phyloP scores from a whole-genome alignment of 2,329 filamentous ascomycete species.

The Fusarium proliferatum region DNA sequence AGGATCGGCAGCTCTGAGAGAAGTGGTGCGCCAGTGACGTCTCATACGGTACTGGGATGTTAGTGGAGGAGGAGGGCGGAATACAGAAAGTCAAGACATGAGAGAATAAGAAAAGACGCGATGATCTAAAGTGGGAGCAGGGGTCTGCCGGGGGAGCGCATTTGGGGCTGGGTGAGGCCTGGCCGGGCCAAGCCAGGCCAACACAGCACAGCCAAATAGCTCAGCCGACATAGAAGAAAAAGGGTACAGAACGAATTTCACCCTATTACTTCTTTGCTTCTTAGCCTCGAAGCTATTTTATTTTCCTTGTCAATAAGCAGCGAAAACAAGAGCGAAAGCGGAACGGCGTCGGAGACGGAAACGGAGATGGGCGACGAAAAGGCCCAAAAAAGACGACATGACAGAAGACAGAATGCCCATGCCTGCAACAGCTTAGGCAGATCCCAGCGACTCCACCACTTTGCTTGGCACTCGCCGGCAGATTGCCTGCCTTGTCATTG shows the following conservation, averaged over 20 bases:
- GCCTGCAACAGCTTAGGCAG: slow-evolving; percentile 24
- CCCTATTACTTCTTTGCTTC: neutral
- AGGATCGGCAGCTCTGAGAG: slow-evolving; percentile 39
- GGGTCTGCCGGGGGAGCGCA: slow-evolving; percentile 18
- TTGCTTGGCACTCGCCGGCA: slow-evolving; percentile 28
- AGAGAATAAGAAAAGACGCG: slow-evolving; percentile 19
- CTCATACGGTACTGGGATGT: slow-evolving; percentile 38
- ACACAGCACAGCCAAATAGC: slow-evolving; percentile 4
- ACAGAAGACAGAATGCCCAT: slow-evolving; percentile 21
- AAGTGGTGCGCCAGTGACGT: slow-evolving; percentile 44
- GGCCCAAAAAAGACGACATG: slow-evolving; percentile 27
- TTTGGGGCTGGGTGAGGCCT: slow-evolving; percentile 20
- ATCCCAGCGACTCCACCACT: slow-evolving; percentile 23
- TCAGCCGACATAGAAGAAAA: neutral
- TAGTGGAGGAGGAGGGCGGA: slow-evolving; percentile 33
- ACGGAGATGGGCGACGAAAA: slow-evolving; percentile 26
- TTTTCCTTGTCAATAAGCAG: neutral
- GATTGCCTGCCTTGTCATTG: slow-evolving; percentile 30
- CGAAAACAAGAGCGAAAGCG: slow-evolving; percentile 13
- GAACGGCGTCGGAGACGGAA: slow-evolving; percentile 12
- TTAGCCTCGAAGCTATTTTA: neutral
- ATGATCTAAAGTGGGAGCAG: slow-evolving; percentile 36
- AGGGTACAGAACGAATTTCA: neutral
- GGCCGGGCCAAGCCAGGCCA: slow-evolving; percentile 3
- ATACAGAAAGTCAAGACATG: neutral